Evolutionary conservation across 2,329 filamentous ascomycete species (phyloP).

Genomic region (Apiospora koreana): DNA sequence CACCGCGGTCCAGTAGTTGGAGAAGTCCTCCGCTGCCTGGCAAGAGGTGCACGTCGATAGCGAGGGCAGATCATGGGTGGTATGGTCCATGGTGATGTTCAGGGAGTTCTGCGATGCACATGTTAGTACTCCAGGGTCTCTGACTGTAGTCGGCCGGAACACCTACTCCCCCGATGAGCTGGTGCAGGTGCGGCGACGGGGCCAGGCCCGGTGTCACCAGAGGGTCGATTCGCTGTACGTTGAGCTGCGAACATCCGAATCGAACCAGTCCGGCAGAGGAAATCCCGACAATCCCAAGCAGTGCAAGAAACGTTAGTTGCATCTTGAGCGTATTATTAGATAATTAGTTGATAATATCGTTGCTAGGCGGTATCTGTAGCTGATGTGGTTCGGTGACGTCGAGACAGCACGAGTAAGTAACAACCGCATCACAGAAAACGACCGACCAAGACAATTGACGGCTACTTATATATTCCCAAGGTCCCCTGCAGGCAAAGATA

Average conservation of each 20-base stretch:
- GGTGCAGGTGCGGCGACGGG: constrained; percentile 10
- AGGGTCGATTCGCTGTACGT: constrained; percentile 11
- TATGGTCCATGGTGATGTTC: constrained; percentile 25
- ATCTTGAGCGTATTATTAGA: background rate
- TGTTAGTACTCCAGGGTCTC: background rate
- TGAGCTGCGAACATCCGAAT: constrained; percentile 4
- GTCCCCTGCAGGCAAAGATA: too few species aligned
- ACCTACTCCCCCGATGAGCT: constrained; percentile 12
- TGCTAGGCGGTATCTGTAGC: too few species aligned
- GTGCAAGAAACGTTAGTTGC: background rate
- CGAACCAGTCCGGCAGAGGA: background rate
- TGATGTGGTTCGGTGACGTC: too few species aligned
- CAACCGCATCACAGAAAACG: too few species aligned
- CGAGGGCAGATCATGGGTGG: constrained; percentile 26
- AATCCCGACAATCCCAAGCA: background rate
- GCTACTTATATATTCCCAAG: too few species aligned
- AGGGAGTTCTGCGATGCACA: constrained; percentile 25
- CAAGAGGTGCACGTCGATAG: constrained; percentile 33
- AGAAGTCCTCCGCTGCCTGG: constrained; percentile 34
- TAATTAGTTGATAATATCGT: too few species aligned
- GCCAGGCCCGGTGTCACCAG: constrained; percentile 10
- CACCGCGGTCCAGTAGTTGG: constrained; percentile 35
- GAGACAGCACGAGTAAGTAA: too few species aligned
- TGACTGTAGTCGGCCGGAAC: background rate
- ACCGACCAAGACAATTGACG: too few species aligned